Base-by-base conservation (phyloP, 2,329 filamentous ascomycete genomes). In the Periglandula ipomoeae region DNA sequence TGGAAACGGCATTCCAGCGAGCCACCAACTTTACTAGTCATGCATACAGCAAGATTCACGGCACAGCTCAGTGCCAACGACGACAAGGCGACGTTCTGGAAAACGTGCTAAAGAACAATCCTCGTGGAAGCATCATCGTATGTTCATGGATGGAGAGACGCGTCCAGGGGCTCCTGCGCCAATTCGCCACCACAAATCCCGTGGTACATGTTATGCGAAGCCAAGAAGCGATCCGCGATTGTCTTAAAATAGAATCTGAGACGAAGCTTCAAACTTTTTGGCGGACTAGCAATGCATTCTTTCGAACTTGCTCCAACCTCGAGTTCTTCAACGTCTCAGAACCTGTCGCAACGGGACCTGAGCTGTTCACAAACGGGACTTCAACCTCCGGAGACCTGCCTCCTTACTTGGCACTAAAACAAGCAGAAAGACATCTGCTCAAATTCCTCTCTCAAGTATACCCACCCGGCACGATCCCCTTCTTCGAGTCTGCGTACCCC, bases 281-380 rank as follows among this genome's bases (percentile, higher is more conserved):
- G 23, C 71, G 74, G 17, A 73, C 75, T 13, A 79, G 75, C 53
- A 73, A 71, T 20, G 68, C 73, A 2, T 74, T 85, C 15, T 81
- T 86, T 55, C 73, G 82, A 44, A 73, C 72, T 2, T 87, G 82
- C 59, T 83, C 82, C 10, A 89, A 87, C 55, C 77, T 85, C 53
- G 85, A 89, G 59, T 90, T 88, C 61, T 88, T 82, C 69, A 89
- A 89, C 56, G 69, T 86, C 15, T 82, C 82, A 2, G 84, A 87
- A 58, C 70, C 66, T 17, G 61, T 60, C 5, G 59, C 66, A 39
- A 30, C 39, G 15, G 43, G 44, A 20, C 20, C 30, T 2, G 26
- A 24, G 13, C 42, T 32, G 32, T 17, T 32, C n/a, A 15, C 40
- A 15, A 19, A 27, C n/a, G 39, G 23, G 5, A 30, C n/a, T 19